Base-by-base conservation (phyloP, 345 rosid species). In the Boechera divaricarpa region DNA sequence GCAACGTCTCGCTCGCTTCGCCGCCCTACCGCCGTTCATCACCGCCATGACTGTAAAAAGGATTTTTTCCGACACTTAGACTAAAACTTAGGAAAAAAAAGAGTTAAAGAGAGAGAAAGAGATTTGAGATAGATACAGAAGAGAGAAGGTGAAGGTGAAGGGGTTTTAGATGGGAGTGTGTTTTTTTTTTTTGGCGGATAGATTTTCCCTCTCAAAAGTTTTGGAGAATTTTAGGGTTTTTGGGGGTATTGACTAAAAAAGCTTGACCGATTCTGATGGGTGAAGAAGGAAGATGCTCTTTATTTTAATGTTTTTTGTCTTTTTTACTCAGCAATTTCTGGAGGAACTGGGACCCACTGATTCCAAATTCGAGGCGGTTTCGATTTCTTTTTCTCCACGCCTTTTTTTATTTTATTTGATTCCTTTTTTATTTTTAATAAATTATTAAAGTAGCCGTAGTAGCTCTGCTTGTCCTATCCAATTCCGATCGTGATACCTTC, bases 1-100 rank as follows among this genome's bases (percentile, higher is more conserved):
- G 82, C 74, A 81, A 47, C 87, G 76, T 51, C 77, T 84, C 41
- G 80, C 79, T 58, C 89, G 81, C 79, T 90, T 88, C 21, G 83
- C 54, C 5, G 91, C 86, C 63, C 90, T 77, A 77, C 63, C 73
- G 57, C 63, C 79, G 72, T 76, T 76, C 77, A 55, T 74, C 63
- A 76, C 81, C 76, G 67, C 77, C 76, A 75, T 65, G 41, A 62
- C 62, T 54, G 68, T 73, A 68, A 24, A 7, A 16, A 51, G 32
- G 1, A 49, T 59, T 68, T 51, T 54, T 70, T 4, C 65, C 5
- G 36, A 69, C 44, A 41, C 18, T 59, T 8, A 52, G 59, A 76
- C 13, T 16, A 39, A 51, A 53, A 39, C 16, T 6, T 18, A 18
- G n/a, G 12, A 4, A 12, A 44, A 44, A 32, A 12, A 33, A 8